Base-by-base conservation (phyloP, 148 eudicot genomes). In the Vaccinium myrtillus region DNA sequence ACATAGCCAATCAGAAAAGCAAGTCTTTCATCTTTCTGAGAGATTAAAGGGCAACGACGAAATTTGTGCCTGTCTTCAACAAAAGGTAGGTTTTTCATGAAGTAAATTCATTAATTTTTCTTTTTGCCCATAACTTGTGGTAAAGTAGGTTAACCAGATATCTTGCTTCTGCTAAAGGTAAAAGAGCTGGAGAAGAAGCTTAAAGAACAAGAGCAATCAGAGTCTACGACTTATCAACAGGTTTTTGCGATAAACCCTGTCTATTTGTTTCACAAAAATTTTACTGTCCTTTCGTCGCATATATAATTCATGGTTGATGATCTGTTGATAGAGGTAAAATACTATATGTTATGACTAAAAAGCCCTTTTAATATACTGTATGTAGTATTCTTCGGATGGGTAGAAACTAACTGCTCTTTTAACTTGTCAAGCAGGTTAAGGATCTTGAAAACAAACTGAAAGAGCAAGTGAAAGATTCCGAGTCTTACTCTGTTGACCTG, bases 391-490 rank as follows among this genome's bases (percentile, higher is more conserved):
- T 21, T 21, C n/a, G 7, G 25, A 59, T 12, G 32, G 49, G 63
- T 58, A 75, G 27, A 32, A 85, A 82, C 73, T 86, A 49, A 25
- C 73, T 81, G 48, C 79, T 36, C 21, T 61, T 80, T 78, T 19
- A 58, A 75, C 30, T 39, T 87, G 70, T 65, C 77, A 84, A 81
- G 75, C 94, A 96, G 99, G 91, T 88, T 7, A 89, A 83, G 87
- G 94, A 93, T 74, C 95, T 94, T 87, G 98, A 96, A 83, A 88
- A 87, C 87, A 91, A 89, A 85, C 84, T 96, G 82, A 93, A 91
- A 90, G 94, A 88, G 89, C 94, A 92, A 91, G 79, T 67, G 74
- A 90, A 85, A 71, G 93, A 92, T 70, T 92, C 93, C 25, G 91
- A 91, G 78, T 84, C 90, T 63, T 82, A 85, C 82, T 85, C 92